Conservation (phyloP, 345 rosid species). For the Noccaea bulbosa region DNA sequence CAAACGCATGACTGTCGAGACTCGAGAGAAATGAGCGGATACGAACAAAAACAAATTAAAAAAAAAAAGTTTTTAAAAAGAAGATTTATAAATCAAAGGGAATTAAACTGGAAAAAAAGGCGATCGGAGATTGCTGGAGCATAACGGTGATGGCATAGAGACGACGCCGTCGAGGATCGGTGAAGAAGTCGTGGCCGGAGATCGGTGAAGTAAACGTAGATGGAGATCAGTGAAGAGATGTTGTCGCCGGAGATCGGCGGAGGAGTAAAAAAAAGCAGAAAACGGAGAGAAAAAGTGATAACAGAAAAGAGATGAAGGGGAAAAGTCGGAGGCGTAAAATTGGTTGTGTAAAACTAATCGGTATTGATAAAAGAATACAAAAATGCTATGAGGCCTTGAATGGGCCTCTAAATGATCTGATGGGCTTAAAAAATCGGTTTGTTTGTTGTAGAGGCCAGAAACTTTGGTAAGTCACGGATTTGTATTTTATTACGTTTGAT, state of each 20-base stretch:
- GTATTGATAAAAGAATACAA: not conserved
- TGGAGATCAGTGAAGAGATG: not conserved
- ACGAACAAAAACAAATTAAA: conserved; percentile 22
- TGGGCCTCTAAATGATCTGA: not conserved
- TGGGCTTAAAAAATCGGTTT: not conserved
- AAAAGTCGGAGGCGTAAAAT: not conserved
- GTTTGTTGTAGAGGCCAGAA: not conserved
- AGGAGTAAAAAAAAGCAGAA: not conserved
- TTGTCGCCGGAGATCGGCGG: conserved; percentile 17
- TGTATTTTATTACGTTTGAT: too few species aligned
- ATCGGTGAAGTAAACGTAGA: not conserved
- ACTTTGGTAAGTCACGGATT: not conserved
- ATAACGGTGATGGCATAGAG: not conserved
- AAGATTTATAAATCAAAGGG: not conserved
- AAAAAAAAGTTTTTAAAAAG: not conserved
- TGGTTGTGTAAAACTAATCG: not conserved
- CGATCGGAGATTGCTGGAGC: conserved; percentile 1
- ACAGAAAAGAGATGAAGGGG: not conserved
- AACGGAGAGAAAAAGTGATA: not conserved
- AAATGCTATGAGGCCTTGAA: not conserved
- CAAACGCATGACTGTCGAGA: conserved; percentile 20
- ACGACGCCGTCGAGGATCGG: not conserved
- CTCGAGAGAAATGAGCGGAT: conserved; percentile 15
- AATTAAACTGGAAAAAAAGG: not conserved
- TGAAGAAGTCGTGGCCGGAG: conserved; percentile 1